Evolutionary conservation across 2,329 filamentous ascomycete genomes (phyloP).

Genomic region (Fusarium paranaense): DNA sequence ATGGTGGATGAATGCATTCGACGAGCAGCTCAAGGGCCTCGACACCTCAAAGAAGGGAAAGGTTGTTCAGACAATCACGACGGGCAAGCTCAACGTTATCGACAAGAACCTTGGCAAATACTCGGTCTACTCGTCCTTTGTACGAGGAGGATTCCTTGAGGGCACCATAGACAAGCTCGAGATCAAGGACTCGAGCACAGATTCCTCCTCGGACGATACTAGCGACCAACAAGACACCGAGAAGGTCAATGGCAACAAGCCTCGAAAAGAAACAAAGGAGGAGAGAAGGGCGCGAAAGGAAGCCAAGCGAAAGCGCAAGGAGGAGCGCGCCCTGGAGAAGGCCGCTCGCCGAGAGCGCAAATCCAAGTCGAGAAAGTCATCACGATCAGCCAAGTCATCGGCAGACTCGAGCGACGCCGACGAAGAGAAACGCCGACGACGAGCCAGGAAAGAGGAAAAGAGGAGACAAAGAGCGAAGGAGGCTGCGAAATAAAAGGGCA

Average conservation of each 20-base stretch:
- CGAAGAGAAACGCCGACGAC: conserved; percentile 61
- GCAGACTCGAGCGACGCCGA: conserved; percentile 45
- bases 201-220: conserved; percentile 43
- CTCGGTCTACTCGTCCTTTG: conserved; percentile 85
- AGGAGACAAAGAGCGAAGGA: conserved; percentile 46
- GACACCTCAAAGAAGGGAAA: conserved; percentile 70
- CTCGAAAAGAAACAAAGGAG: conserved; percentile 56
- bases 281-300: conserved; percentile 54
- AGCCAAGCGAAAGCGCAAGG: conserved; percentile 47
- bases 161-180: conserved; percentile 69
- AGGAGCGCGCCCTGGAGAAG: conserved; percentile 39
- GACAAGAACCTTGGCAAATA: conserved; percentile 67
- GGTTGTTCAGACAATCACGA: conserved; percentile 66
- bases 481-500: conserved; percentile 23
- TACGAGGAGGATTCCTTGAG: conserved; percentile 80
- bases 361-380: conserved; percentile 41
- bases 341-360: conserved; percentile 40
- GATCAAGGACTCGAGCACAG: conserved; percentile 43
- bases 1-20: conserved; percentile 97
- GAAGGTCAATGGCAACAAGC: conserved; percentile 18
- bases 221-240: conserved; percentile 47
- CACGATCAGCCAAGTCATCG: conserved; percentile 44
- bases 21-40: conserved; percentile 86
- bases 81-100: conserved; percentile 67
- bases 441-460: conserved; percentile 58